Evolutionary conservation across 495 filamentous ascomycete species (phyloP), one percentile per base, ranked within the genome.

Genomic region (Xylaria castorea): DNA sequence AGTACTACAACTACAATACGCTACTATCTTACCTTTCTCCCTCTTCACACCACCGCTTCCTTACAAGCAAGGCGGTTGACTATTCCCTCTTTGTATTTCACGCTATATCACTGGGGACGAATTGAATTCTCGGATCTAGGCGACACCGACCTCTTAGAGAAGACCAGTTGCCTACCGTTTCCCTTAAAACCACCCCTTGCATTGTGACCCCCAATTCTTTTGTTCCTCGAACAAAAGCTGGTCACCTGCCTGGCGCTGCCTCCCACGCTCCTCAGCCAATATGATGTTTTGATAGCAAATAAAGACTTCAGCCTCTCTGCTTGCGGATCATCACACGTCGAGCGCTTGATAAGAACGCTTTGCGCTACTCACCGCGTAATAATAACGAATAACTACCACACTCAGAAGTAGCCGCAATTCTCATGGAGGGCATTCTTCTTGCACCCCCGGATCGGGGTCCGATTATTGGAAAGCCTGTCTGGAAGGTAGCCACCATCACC

Each of bases 401-500:
- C 74, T 63, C 75, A 74, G 60, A 75, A 76, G 53, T 27, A 42
- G 5, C 30, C 5, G 62, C 53, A 22, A 51, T 42, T 27, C 27
- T 46, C 38, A 89, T 90, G 87, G 88, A 90, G 75, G 88, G 87
- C n/a, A 72, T 80, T 68, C 81, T 90, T 75, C 77, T 85, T 48
- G 81, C 85, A 32, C 88, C 88, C 44, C 88, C 88, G 6, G 88
- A 90, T 74, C 80, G 86, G 75, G 83, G 86, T 44, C 83, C 86
- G 55, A 86, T 90, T 72, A 83, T 90, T 53, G 86, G 86, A 46
- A 84, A 84, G 71, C 82, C 88, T 18, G 66, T 85, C 18, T 90
- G 87, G 87, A 90, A 90, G 88, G 88, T 89, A 42, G 51, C 38
- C 32, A 46, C 44, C 42, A 34, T 40, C 64, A 25, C 36, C 11